Evolutionary conservation across 2,329 filamentous ascomycete species (phyloP).

Genomic region (Didymella sp.): DNA sequence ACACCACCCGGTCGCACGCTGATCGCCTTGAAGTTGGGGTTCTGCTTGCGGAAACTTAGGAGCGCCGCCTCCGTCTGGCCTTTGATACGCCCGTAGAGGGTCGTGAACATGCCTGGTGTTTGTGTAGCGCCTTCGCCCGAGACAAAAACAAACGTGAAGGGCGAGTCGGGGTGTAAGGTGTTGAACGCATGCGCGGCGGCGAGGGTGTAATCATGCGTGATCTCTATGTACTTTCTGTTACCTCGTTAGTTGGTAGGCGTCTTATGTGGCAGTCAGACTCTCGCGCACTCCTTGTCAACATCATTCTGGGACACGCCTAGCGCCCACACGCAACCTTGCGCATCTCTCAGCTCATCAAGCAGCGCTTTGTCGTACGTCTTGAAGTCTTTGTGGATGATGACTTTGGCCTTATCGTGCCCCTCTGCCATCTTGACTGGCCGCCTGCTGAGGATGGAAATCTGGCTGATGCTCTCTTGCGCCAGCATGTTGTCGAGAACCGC

Average conservation of each 20-base stretch:
- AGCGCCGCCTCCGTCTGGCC: conserved; percentile 69
- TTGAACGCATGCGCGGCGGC: conserved; percentile 68
- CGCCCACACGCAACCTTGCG: conserved; percentile 76
- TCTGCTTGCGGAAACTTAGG: conserved; percentile 58
- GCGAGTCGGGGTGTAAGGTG: conserved; percentile 54
- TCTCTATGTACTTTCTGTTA: conserved; percentile 67
- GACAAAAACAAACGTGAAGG: conserved; percentile 75
- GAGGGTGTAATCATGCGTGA: conserved; percentile 72
- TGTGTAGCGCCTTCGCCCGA: conserved; percentile 70
- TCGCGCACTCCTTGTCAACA: conserved; percentile 61
- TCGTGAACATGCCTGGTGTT: conserved; percentile 62
- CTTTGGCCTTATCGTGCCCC: conserved; percentile 64
- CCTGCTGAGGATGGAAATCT: conserved; percentile 72
- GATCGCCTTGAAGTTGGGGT: conserved; percentile 60
- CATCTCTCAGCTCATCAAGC: conserved; percentile 67
- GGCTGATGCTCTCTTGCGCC: conserved; percentile 59
- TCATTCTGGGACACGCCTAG: conserved; percentile 69
- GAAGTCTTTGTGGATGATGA: conserved; percentile 75
- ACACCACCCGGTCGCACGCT: conserved; percentile 67
- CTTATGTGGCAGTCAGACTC: background rate
- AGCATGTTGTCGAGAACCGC: conserved; percentile 50
- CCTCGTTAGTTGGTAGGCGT: background rate
- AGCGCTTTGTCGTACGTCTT: conserved; percentile 64
- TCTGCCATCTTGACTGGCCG: conserved; percentile 69
- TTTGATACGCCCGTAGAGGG: conserved; percentile 69